A percentile compares a stretch with the other conserved stretches of the same genome.
Conservation (phyloP, 2,329 filamentous ascomycete species). For the Cladophialophora carrionii region DNA sequence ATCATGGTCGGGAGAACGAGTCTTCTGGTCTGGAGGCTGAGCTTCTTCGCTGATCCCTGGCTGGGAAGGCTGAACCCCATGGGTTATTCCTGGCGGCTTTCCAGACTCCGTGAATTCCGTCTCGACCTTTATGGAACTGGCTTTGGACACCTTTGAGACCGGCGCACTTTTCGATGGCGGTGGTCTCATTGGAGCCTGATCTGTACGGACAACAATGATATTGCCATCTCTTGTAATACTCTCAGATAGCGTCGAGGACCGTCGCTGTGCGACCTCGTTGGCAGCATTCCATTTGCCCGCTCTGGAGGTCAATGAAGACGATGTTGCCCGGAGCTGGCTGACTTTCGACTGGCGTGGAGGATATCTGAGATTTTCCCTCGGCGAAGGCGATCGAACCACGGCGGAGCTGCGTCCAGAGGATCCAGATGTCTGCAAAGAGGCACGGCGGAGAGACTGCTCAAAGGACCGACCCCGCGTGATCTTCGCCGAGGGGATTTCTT, state of each 20-base stretch:
- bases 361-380: conserved; percentile 18
- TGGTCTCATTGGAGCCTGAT: conserved; percentile 26
- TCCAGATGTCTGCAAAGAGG: conserved; percentile 1
- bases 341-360: conserved; percentile 11
- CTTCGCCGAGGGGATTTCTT: background rate
- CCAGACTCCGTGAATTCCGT: conserved; percentile 21
- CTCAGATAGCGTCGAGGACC: conserved; percentile 11
- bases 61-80: background rate
- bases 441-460: background rate
- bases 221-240: conserved; percentile 6
- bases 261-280: background rate
- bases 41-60: background rate
- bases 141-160: background rate
- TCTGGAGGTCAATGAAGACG: conserved; percentile 27
- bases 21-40: conserved; percentile 10
- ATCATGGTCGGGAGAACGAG: background rate
- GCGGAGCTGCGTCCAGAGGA: conserved; percentile 10
- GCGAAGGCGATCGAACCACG: background rate
- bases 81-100: background rate
- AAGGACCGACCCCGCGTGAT: conserved; percentile 1
- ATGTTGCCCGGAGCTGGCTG: conserved; percentile 21
- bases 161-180: conserved; percentile 16
- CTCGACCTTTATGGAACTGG: conserved; percentile 28
- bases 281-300: conserved; percentile 23
- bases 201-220: conserved; percentile 25